Conservation (phyloP, 2,329 filamentous ascomycete species). For the Xylaria sp. region DNA sequence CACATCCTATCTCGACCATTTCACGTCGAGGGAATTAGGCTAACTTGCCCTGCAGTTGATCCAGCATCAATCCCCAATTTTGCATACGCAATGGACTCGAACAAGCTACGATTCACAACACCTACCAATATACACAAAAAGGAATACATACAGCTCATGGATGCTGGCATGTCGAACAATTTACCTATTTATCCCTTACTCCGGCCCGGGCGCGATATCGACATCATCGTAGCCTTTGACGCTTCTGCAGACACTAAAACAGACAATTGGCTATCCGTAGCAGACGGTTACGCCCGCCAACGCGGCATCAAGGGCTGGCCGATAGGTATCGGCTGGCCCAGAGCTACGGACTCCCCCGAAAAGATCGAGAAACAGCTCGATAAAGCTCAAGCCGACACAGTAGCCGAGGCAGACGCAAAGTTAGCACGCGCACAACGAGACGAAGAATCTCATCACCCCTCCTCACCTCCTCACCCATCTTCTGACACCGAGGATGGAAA, state of each 20-base stretch:
- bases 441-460: conserved; percentile 52
- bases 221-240: conserved; percentile 92
- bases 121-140: conserved; percentile 78
- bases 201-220: conserved; percentile 86
- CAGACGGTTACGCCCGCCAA: conserved; percentile 91
- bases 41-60: conserved; percentile 63
- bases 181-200: conserved; percentile 94
- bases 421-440: conserved; percentile 67
- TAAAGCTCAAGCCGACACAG: conserved; percentile 70
- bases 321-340: conserved; percentile 92
- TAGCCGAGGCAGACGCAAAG: conserved; percentile 71
- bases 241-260: conserved; percentile 92
- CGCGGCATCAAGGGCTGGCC: conserved; percentile 95
- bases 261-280: conserved; percentile 96
- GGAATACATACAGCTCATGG: conserved; percentile 86
- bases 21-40: not conserved
- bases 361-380: conserved; percentile 74
- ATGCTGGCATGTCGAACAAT: conserved; percentile 99
- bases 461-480: conserved; percentile 35
- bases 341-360: conserved; percentile 65
- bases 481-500: conserved; percentile 39
- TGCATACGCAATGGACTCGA: conserved; percentile 80
- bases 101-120: conserved; percentile 77
- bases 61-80: conserved; percentile 93
- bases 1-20: not conserved